Evolutionary conservation across 1,139 yeast species (phyloP).

Genomic region (Nakaseomyces bracarensis): DNA sequence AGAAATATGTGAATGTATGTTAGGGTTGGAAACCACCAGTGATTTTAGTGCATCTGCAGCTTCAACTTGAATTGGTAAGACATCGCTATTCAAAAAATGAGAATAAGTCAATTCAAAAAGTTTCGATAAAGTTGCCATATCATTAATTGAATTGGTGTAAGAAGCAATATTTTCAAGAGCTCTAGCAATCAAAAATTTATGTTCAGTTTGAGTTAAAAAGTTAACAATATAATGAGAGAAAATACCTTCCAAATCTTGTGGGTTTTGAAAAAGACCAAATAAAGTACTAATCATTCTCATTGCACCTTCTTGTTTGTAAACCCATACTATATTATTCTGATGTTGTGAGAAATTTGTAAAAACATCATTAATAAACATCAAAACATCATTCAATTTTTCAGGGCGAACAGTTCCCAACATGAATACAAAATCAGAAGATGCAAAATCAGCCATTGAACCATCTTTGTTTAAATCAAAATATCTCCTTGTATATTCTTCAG

Average conservation of each 20-base stretch:
- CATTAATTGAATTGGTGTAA: conserved; percentile 47
- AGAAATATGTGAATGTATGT: conserved; percentile 63
- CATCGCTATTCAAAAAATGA: conserved; percentile 31
- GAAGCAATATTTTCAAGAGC: conserved; percentile 69
- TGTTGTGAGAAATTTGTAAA: conserved; percentile 35
- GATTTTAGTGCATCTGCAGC: conserved; percentile 86
- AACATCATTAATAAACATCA: conserved; percentile 44
- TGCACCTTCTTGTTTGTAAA: conserved; percentile 76
- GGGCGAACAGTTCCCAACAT: conserved; percentile 41
- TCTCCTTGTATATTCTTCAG: conserved; percentile 65
- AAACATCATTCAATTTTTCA: conserved; percentile 38
- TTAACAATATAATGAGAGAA: conserved; percentile 62
- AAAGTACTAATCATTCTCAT: conserved; percentile 71
- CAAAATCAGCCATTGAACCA: conserved; percentile 67
- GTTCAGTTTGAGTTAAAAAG: conserved; percentile 46
- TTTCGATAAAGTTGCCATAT: conserved; percentile 45
- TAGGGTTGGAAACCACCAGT: conserved; percentile 50
- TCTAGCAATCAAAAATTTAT: conserved; percentile 73
- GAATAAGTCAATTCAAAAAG: conserved; percentile 53
- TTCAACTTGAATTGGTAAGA: conserved; percentile 74
- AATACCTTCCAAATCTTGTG: conserved; percentile 64
- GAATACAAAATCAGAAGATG: conserved; percentile 69
- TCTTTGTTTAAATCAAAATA: conserved; percentile 65
- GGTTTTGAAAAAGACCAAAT: conserved; percentile 50
- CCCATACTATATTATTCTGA: conserved; percentile 38